phyloP scores from a whole-genome alignment of 2,329 filamentous ascomycete species.

The Cordyceps tenuipes region DNA sequence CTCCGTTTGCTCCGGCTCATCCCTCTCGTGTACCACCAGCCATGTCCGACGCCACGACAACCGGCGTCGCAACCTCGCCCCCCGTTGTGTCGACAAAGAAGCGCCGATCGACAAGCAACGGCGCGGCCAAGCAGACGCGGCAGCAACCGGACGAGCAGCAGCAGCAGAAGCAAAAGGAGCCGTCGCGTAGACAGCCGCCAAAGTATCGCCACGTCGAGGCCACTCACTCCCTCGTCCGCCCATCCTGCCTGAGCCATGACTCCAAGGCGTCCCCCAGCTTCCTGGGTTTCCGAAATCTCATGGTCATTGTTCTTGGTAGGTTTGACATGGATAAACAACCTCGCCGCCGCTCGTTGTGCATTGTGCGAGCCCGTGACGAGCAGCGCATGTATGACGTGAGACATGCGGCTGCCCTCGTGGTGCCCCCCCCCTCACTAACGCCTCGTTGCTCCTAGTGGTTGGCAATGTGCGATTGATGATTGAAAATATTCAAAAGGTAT shows the following conservation, averaged over 20 bases:
- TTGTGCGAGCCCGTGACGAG: not conserved
- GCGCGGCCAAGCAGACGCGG: slow-evolving; percentile 7
- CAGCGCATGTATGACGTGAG: slow-evolving; percentile 5
- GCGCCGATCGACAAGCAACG: slow-evolving; percentile 11
- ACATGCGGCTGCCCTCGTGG: not conserved
- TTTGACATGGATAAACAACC: not conserved
- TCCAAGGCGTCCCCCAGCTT: slow-evolving; percentile 69
- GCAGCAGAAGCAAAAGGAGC: slow-evolving; percentile 14
- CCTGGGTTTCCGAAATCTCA: slow-evolving; percentile 87
- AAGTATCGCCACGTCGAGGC: slow-evolving; percentile 92
- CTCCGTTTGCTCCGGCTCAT: not conserved
- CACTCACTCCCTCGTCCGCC: slow-evolving; percentile 62
- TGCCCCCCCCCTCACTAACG: slow-evolving; percentile 13
- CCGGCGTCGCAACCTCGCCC: slow-evolving; percentile 23
- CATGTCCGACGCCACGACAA: slow-evolving; percentile 29
- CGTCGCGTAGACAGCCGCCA: slow-evolving; percentile 23
- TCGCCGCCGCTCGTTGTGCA: not conserved
- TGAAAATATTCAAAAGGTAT: slow-evolving; percentile 90
- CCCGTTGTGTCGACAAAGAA: slow-evolving; percentile 9
- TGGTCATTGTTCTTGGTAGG: slow-evolving; percentile 82
- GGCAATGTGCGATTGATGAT: slow-evolving; percentile 92
- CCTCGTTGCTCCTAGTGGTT: slow-evolving; percentile 51
- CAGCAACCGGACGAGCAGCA: slow-evolving; percentile 19
- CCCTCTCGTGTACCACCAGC: not conserved
- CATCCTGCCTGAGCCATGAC: slow-evolving; percentile 83